phyloP scores from a whole-genome alignment of 305 asterid genomes.

The Solanum chacoense region DNA sequence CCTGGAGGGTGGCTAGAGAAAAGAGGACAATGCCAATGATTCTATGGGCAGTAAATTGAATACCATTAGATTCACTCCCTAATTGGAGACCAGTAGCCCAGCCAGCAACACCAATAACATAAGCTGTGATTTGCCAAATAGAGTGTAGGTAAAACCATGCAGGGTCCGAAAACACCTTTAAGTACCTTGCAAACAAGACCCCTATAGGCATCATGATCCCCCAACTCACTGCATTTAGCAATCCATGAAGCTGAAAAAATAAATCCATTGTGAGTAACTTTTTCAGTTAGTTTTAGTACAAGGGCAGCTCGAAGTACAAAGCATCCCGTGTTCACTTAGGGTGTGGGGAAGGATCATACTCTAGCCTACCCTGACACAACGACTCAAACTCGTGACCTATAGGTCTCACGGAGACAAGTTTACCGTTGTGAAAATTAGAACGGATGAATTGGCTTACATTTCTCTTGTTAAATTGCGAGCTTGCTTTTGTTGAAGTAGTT shows the following conservation, averaged over 20 bases:
- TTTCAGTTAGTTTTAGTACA: neutral
- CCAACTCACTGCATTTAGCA: conserved; percentile 79
- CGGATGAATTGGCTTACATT: conserved; percentile 31
- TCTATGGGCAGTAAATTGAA: conserved; percentile 49
- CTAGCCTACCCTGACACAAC: neutral
- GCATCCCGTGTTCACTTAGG: neutral
- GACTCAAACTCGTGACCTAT: neutral
- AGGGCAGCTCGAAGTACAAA: neutral
- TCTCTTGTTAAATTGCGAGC: conserved; percentile 37
- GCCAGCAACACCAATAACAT: conserved; percentile 70
- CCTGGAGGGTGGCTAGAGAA: conserved; percentile 65
- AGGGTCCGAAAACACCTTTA: conserved; percentile 70
- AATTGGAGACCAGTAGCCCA: conserved; percentile 73
- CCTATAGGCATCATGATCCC: conserved; percentile 74
- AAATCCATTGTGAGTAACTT: neutral
- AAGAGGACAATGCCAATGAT: conserved; percentile 61
- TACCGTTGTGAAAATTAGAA: neutral
- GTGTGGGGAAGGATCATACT: neutral
- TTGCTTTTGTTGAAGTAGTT: conserved; percentile 20
- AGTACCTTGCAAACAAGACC: conserved; percentile 63
- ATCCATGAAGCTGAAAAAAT: conserved; percentile 54
- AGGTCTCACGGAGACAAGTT: neutral
- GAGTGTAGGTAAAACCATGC: conserved; percentile 87
- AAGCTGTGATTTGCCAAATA: conserved; percentile 58
- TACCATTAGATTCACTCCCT: conserved; percentile 56